A percentile compares a stretch with the other conserved stretches of the same genome.
Conservation (phyloP, 139 green algal genomes). For the Microglena sp. region DNA sequence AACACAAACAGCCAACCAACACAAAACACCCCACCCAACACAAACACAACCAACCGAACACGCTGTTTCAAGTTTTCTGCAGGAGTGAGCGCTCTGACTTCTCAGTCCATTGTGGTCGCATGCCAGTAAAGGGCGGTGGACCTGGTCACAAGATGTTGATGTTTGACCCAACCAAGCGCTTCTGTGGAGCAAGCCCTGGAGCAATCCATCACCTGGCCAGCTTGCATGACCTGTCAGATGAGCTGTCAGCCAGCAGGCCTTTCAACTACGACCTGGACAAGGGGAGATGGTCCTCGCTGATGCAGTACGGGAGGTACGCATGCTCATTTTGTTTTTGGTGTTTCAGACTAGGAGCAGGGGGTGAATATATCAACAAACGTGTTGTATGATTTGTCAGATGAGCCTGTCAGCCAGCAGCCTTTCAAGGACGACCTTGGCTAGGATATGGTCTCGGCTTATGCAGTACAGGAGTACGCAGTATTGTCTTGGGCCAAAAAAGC, state of each 20-base stretch:
- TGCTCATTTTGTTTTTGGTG: no score
- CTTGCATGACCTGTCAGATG: conserved; percentile 65
- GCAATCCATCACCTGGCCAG: conserved; percentile 77
- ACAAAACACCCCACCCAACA: no score
- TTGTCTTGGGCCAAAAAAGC: not conserved
- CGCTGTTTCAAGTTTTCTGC: not conserved
- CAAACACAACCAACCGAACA: not conserved
- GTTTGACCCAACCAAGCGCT: conserved; percentile 77
- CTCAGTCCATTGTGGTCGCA: not conserved
- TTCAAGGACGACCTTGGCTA: no score
- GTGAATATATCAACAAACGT: not conserved
- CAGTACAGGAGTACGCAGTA: no score
- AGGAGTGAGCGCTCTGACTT: not conserved
- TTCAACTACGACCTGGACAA: conserved; percentile 9
- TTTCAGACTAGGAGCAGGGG: no score
- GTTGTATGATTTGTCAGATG: no score
- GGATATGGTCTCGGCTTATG: no score
- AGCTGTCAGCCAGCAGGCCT: conserved; percentile 44
- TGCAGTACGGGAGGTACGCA: not conserved
- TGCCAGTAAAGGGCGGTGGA: conserved; percentile 48
- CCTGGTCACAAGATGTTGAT: conserved; percentile 76
- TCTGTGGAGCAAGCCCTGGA: conserved; percentile 72
- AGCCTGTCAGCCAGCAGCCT: no score
- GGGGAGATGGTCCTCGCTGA: not conserved
- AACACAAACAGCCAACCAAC: no score